Evolutionary conservation across 495 filamentous ascomycete genomes (phyloP), one percentile per base, ranked within the genome.

Genomic region (Immersiella caudata): DNA sequence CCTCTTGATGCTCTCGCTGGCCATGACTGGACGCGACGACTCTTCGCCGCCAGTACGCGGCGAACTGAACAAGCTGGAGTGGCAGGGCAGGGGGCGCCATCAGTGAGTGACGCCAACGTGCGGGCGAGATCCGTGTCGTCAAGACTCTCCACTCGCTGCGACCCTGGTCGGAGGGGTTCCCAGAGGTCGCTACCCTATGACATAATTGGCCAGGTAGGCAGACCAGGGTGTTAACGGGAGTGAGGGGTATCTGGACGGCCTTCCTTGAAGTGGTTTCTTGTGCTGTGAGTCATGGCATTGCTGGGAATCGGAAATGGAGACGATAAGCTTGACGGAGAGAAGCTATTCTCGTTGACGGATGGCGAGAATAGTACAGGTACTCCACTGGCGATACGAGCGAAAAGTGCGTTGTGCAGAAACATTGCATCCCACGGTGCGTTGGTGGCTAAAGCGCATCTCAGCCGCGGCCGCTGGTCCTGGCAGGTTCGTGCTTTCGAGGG

Each of bases 181-280:
- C 57, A 36, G 25, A 25, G 40, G 24, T n/a, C 11, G 36, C 33
- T n/a, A 22, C 40, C 27, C 63, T 36, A 65, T 65, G 63, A 65
- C 63, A 65, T 65, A 65, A 65, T 65, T 62, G 60, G 60, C 35
- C 60, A 16, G 20, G 25, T 21, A 21, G n/a, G n/a, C 3, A 2
- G 25, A 12, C 25, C 29, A 36, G 26, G 61, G 61, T 55, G 29
- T 4, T 4, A 33, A 33, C 8, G 29, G 29, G 29, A 33, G 29
- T 3, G 29, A 33, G 29, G 29, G 29, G 29, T 33, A 33, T 33
- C 29, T 33, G 4, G 50, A 40, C 22, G 9, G 24, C 22, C 12
- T 52, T n/a, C 60, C 46, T 25, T 12, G 25, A 25, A 54, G 16
- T 14, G 4, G 2, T 14, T 2, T 46, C 40, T 46, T 46, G 40